Evolutionary conservation across 768 basidiomycete species (phyloP).

Genomic region (Terana coerulea): DNA sequence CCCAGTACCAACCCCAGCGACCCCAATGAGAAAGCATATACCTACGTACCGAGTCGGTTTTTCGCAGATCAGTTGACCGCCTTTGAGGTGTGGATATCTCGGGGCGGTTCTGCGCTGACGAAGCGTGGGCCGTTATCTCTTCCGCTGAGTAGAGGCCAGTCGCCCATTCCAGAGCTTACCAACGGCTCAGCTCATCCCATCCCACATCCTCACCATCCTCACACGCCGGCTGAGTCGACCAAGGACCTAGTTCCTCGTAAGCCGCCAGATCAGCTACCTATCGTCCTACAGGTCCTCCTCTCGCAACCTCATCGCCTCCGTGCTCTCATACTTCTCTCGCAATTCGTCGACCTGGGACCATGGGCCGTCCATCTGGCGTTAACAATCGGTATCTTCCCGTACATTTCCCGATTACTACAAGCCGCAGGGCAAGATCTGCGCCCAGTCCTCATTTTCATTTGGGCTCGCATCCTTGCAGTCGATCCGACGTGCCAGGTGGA

Average conservation of each 20-base stretch:
- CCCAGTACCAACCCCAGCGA: conserved; percentile 3
- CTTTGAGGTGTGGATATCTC: conserved; percentile 97
- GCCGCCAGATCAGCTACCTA: conserved; percentile 95
- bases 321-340: conserved; percentile 91
- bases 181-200: conserved; percentile 7
- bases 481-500: conserved; percentile 91
- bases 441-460: conserved; percentile 97
- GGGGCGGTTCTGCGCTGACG: conserved; percentile 83
- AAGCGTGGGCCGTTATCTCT: conserved; percentile 73
- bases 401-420: conserved; percentile 94
- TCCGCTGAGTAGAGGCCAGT: conserved; percentile 42
- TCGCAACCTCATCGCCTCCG: conserved; percentile 95
- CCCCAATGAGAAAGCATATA: conserved; percentile 46
- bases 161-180: conserved; percentile 12
- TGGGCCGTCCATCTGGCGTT: conserved; percentile 98
- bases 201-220: conserved; percentile 24
- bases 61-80: conserved; percentile 96
- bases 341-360: conserved; percentile 97
- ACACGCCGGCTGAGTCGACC: conserved; percentile 11
- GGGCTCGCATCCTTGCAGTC: conserved; percentile 97
- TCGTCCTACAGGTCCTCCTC: conserved; percentile 94
- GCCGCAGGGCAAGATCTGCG: conserved; percentile 94
- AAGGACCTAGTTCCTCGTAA: conserved; percentile 71
- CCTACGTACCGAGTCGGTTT: conserved; percentile 85
- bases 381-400: conserved; percentile 97